Base-by-base conservation (phyloP, 306 rosid species). In the Cucurbita maxima region DNA sequence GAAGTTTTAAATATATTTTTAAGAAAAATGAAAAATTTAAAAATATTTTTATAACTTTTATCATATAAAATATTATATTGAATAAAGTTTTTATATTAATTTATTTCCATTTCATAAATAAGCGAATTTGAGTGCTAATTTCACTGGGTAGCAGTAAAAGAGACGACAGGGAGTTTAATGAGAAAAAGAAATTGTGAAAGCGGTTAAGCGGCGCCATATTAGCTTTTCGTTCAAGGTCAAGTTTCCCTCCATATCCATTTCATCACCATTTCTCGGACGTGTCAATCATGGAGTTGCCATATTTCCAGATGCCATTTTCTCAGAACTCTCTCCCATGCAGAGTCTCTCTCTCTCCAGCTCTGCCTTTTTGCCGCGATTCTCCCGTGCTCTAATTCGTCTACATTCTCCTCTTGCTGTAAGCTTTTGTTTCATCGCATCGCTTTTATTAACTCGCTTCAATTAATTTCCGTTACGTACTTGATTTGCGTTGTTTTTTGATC, bases 261-360 rank as follows among this genome's bases (percentile, higher is more conserved):
- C 43, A 36, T 47, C 58, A 13, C 58, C 41, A 69, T 50, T 69
- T 20, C 41, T 69, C 14, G 9, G 44, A 73, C 81, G 81, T 79
- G 82, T 74, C 78, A 0, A 41, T 20, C 78, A 67, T 74, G 78
- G 78, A 37, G 48, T 74, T 13, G 72, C 63, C 62, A 58, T 40
- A 50, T 22, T 37, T 71, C 82, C 76, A 74, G 14, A 30, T 69
- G 74, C 74, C 74, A 30, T 45, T 77, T 77, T 57, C 47, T 34
- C 75, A 56, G 36, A 45, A 47, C 51, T 63, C 58, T 30, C 53
- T 10, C 47, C 18, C 66, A 9, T 47, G 43, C 75, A 53, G 62
- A 10, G 19, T 55, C 18, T 82, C 71, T 55, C 70, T 79, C 52
- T 45, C 36, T 58, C 66, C 58, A 7, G 4, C 67, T 59, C 63